Evolutionary conservation across 202 grass and related monocot species (phyloP), one percentile per base, ranked within the genome.

Genomic region (Cymbopogon flexuosus): DNA sequence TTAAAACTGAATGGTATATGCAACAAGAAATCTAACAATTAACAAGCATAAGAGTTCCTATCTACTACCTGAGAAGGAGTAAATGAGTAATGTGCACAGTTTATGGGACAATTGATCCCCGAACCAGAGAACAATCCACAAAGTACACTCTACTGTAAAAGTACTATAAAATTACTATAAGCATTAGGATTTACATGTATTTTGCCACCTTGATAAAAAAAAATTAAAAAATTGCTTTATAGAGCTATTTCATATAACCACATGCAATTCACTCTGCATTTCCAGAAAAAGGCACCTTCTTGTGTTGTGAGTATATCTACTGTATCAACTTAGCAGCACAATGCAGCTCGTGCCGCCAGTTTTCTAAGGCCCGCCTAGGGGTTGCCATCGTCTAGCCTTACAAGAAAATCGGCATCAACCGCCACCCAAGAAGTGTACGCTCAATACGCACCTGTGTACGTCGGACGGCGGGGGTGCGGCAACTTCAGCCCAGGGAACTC

Each of bases 1-100:
- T 35, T 65, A 58, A 57, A 58, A 68, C 34, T 84, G 16, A 79
- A 70, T 49, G 37, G n/a, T 42, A 74, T 69, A 19, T 10, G 33
- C 31, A 57, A 79, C 64, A 24, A 49, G 8, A 2, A 9, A 71
- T 14, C 6, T 15, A 62, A 8, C 8, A 72, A 68, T 5, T 39
- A 37, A 67, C 35, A 81, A 73, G 37, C 66, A 83, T 56, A 71
- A 76, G 39, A 42, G 70, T 73, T 15, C 29, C 12, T 33, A 33
- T 62, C 10, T 43, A 70, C 10, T 43, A 70, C 63, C 31, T 76
- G 8, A 40, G 39, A 21, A 75, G 34, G 63, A 70, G 68, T 62
- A 77, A 19, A 74, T 19, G 70, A 70, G 69, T 62, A 77, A 77
- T 37, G 63, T 46, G 35, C 56, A 51, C 34, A 72, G 23, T 68